Evolutionary conservation across 2,329 filamentous ascomycete species (phyloP), one percentile per base, ranked within the genome.

Genomic region (Aspergillus chevalieri): DNA sequence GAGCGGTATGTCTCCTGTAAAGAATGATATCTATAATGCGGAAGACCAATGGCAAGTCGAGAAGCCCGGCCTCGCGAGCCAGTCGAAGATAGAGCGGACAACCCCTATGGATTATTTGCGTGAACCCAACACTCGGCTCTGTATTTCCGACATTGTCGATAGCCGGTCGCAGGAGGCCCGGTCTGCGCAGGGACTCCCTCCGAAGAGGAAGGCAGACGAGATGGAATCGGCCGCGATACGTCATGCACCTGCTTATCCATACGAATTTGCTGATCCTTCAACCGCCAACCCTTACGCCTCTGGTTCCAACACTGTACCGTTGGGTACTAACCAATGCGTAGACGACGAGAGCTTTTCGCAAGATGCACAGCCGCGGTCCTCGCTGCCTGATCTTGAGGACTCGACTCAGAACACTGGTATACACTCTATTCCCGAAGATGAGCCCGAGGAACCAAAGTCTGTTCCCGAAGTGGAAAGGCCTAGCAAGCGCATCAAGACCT

Each of bases 121-220:
- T 6, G 41, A 34, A 42, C 28, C 46, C 38, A 52, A 44, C 4
- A 56, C 50, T n/a, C 48, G 55, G 6, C 39, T 56, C 14, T 54
- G 56, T 3, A 55, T 57, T 15, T 42, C 54, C 21, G 54, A 57
- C 34, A 56, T 55, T 44, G 49, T 54, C 41, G 52, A 57, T 43
- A 45, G 49, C 21, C 26, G 9, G 26, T 47, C 49, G 3, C 24
- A 15, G 19, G 45, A 33, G 15, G 34, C 28, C 15, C 14, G 33
- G 17, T 15, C 24, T 39, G 17, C 26, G 4, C 49, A 46, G 21
- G 38, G 19, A 28, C 22, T 3, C 41, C 34, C 53, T 4, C 24
- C 58, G 28, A 69, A 69, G 53, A 59, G 67, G 43, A 65, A 66
- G 48, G 61, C 58, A n/a, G 50, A 51, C 44, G 60, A 68, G 22